Evolutionary conservation across 1,284 basidiomycete genomes (phyloP), one percentile per base, ranked within the genome.

Genomic region (Pisolithus thermaeus): DNA sequence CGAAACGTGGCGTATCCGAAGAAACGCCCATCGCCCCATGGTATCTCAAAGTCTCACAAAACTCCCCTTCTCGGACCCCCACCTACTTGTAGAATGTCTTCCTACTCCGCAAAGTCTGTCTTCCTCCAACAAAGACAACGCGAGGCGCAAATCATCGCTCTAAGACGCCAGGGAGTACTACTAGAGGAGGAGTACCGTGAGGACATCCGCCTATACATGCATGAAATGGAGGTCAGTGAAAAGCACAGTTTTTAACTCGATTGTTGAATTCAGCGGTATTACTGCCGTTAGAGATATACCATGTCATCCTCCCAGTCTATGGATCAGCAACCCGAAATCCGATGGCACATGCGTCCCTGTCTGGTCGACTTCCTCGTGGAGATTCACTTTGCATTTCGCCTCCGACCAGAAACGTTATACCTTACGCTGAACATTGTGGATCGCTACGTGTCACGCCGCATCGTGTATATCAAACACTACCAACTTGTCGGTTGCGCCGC

Each of bases 391-490:
- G 92, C 90, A 56, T 95, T 97, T 76, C 84, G 94, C 42, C 83
- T 99, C 40, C 92, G 96, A 36, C 94, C 97, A 8, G 97, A 99
- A 74, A 99, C 97, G 2, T 82, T 99, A 54, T 99, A 97, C 73
- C 89, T 99, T 66, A 91, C 96, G 25, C 82, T 98, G 73, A 99
- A 99, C 77, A 96, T 99, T 67, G 87, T 99, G 69, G 97, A 99
- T 72, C 93, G 97, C 61, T 99, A 99, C 71, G 92, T 99, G 28
- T 98, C 97, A 49, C 93, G 95, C 61, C 91, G 97, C 43, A 90
- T 99, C 59, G 97, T 99, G 51, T 98, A 94, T 75, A 94, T 95
- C 76, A 97, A 97, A 71, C 97, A 99, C 73, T 99, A 98, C 70
- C 97, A 99, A 68, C 89, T 99, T 48, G 96, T 99, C 49, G 97